Evolutionary conservation across 2,329 filamentous ascomycete genomes (phyloP).

Genomic region (Cytospora paraplurivora): DNA sequence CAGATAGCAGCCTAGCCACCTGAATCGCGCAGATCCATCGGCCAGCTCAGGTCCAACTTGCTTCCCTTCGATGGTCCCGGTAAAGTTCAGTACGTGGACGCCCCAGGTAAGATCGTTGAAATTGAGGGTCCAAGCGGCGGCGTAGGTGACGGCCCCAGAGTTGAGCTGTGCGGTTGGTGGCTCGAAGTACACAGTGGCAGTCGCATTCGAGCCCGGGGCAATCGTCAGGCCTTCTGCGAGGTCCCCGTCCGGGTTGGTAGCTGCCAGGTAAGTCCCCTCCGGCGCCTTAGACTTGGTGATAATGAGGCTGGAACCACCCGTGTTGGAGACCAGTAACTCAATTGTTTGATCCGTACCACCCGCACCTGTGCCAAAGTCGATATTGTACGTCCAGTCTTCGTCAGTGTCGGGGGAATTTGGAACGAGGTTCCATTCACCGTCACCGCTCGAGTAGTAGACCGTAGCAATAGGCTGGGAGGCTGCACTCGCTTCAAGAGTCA

Average conservation of each 20-base stretch:
- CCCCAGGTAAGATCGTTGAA: slow-evolving; percentile 29
- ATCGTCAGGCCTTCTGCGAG: slow-evolving; percentile 27
- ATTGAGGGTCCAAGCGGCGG: slow-evolving; percentile 30
- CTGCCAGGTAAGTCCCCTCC: slow-evolving; percentile 25
- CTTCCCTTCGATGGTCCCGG: slow-evolving; percentile 20
- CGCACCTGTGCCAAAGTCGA: slow-evolving; percentile 40
- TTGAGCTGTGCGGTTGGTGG: slow-evolving; percentile 25
- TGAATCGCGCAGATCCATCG: slow-evolving; percentile 26
- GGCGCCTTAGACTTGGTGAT: slow-evolving; percentile 43
- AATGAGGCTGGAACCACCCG: slow-evolving; percentile 40
- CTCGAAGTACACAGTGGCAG: slow-evolving; percentile 21
- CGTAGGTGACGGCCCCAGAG: slow-evolving; percentile 32
- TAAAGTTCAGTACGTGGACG: slow-evolving; percentile 29
- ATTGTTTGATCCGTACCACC: slow-evolving; percentile 10
- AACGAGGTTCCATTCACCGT: slow-evolving; percentile 37
- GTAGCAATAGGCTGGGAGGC: slow-evolving; percentile 39
- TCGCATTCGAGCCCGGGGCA: slow-evolving; percentile 12
- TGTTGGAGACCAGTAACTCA: slow-evolving; percentile 35
- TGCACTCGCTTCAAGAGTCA: slow-evolving; percentile 40
- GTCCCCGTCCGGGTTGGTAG: slow-evolving; percentile 27
- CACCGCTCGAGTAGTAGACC: slow-evolving; percentile 39
- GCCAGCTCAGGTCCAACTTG: slow-evolving; percentile 24
- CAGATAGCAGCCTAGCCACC: slow-evolving; percentile 29
- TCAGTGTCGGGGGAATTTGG: slow-evolving; percentile 23
- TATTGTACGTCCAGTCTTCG: slow-evolving; percentile 18